Percentiles rank a stretch among this genome's conserved stretches.
These are phyloP conservation scores for Teunomyces stri DNA, from an alignment of 805 yeast species.

Conservation along the genomic window DNA sequence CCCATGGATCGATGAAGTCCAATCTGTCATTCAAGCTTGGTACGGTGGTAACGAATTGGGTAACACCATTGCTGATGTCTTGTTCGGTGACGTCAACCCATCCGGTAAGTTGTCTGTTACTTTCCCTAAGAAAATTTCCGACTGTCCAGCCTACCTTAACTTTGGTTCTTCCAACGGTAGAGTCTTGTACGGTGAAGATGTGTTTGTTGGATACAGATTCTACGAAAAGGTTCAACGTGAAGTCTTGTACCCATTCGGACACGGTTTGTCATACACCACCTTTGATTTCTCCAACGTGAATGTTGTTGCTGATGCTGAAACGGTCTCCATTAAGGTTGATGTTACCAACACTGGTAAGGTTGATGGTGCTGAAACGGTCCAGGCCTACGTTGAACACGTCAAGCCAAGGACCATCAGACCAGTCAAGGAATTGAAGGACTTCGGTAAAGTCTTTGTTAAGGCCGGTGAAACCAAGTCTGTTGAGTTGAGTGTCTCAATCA, in stretches of 20 bases:
- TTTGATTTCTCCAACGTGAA: slow-evolving; percentile 42
- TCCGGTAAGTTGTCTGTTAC: slow-evolving; percentile 57
- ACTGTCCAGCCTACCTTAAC: slow-evolving; percentile 57
- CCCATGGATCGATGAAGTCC: slow-evolving; percentile 48
- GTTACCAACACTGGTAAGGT: slow-evolving; percentile 48
- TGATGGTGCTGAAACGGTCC: slow-evolving; percentile 56
- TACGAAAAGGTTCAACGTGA: slow-evolving; percentile 51
- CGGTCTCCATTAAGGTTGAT: slow-evolving; percentile 31
- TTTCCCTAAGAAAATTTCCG: slow-evolving; percentile 50
- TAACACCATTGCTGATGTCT: slow-evolving; percentile 56
- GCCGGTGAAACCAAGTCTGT: slow-evolving; percentile 45
- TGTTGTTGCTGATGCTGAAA: slow-evolving; percentile 24
- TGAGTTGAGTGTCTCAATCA: slow-evolving; percentile 36
- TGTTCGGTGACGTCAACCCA: slow-evolving; percentile 61
- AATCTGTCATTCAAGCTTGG: slow-evolving; percentile 51
- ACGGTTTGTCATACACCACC: slow-evolving; percentile 58
- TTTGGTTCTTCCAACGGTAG: slow-evolving; percentile 51
- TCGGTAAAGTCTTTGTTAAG: slow-evolving; percentile 45
- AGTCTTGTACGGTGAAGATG: slow-evolving; percentile 62
- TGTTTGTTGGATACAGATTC: slow-evolving; percentile 60
- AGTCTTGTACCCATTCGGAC: slow-evolving; percentile 60
- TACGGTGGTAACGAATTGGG: slow-evolving; percentile 60
- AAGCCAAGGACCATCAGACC: slow-evolving; percentile 48
- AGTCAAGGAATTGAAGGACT: slow-evolving; percentile 58
- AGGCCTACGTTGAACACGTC: slow-evolving; percentile 46